phyloP scores from a whole-genome alignment of 129 eudicot genomes.

The Daucus carota region DH1_v3.0 NC_030388.2:30393501-30394000 shows the following conservation, averaged over 20 bases:
- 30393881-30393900: conserved; percentile 63
- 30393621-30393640: conserved; percentile 32
- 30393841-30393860: conserved; percentile 9
- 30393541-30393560: neutral
- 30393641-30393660: conserved; percentile 8
- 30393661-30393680: conserved; percentile 17
- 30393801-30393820: conserved; percentile 12
- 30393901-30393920: conserved; percentile 52
- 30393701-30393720: conserved; percentile 12
- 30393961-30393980: conserved; percentile 58
- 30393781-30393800: neutral
- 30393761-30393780: conserved; percentile 21
- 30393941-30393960: conserved; percentile 64
- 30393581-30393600: conserved; percentile 21
- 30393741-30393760: conserved; percentile 10
- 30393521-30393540: conserved; percentile 9
- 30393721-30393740: conserved; percentile 6
- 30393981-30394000: conserved; percentile 74
- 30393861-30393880: conserved; percentile 20
- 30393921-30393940: conserved; percentile 52
- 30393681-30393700: conserved; percentile 20
- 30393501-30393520: neutral
- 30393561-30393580: neutral
- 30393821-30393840: conserved; percentile 8
- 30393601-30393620: conserved; percentile 19